Evolutionary conservation across 108 stramenopile species (phyloP), one percentile per base, ranked within the genome.

Genomic region (Nitzschia palea): DNA sequence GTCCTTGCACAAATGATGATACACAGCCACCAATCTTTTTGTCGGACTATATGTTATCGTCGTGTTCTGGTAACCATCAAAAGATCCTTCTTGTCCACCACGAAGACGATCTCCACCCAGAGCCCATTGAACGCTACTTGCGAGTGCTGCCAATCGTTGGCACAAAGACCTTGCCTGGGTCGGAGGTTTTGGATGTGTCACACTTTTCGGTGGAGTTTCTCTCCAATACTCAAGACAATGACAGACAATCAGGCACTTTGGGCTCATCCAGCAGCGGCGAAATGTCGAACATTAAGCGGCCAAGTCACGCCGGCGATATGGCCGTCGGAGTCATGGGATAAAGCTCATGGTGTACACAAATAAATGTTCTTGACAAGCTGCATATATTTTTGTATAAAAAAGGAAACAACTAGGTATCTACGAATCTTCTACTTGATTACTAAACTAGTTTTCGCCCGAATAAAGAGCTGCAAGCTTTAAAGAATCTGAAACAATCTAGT

Each of bases 171-270:
- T 9, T 4, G 1, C 42, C 28, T 26, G 47, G 47, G 15, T 20
- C 37, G 10, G 71, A 64, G 15, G 53, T 54, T 25, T 36, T 54
- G n/a, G 56, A 25, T 15, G 63, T 73, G 54, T 33, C 51, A 23
- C 45, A 65, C 55, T 73, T 73, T 47, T 62, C 62, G 20, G 42
- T 73, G 40, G 71, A 73, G 40, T 42, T 73, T 33, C 25, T 65
- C n/a, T n/a, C n/a, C n/a, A n/a, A n/a, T n/a, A n/a, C n/a, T 44
- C 52, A 47, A 23, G 34, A 66, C 25, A 32, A n/a, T 28, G 44
- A 15, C 50, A n/a, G 18, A 42, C 53, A 55, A 44, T 34, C 31
- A 6, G 29, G 40, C 27, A 26, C 22, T 69, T 15, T 27, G 20
- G 65, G 36, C 27, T 42, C 37, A 3, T 15, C 4, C 27, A 22